A percentile compares a stretch with the other conserved stretches of the same genome.
Evolutionary conservation across 176 grass and related monocot genomes (phyloP).

Genomic region (Avena eriantha): DNA sequence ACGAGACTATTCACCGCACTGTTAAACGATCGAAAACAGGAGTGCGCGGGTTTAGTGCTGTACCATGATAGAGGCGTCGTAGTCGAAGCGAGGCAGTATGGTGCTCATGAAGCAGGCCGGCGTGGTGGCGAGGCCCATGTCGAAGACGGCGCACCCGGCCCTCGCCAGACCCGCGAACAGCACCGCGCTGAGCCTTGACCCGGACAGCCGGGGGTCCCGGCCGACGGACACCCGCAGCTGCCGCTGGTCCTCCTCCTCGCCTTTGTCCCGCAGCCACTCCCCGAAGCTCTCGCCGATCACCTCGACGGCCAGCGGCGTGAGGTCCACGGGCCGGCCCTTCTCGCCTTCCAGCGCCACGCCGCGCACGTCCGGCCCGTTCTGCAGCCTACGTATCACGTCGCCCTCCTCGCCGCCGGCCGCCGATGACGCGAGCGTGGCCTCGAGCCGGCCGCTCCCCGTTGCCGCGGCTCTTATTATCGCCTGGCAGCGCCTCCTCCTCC

Average conservation of each 20-base stretch:
- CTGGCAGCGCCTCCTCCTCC: neutral
- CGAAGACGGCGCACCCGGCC: conserved; percentile 71
- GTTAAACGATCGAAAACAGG: neutral
- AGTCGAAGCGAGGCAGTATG: conserved; percentile 59
- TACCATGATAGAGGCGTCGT: conserved; percentile 91
- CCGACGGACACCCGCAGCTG: conserved; percentile 63
- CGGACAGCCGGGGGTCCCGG: conserved; percentile 71
- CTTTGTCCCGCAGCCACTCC: conserved; percentile 70
- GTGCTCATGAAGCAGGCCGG: conserved; percentile 95
- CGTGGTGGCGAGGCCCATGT: conserved; percentile 88
- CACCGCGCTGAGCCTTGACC: conserved; percentile 54
- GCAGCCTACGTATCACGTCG: conserved; percentile 63
- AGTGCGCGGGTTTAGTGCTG: neutral
- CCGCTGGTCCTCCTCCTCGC: conserved; percentile 12
- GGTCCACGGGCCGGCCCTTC: conserved; percentile 71
- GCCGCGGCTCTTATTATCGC: neutral
- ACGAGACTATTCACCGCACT: too few species aligned
- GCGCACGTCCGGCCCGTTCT: conserved; percentile 84
- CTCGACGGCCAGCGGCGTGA: conserved; percentile 74
- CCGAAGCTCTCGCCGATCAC: conserved; percentile 79
- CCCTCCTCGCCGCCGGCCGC: conserved; percentile 43
- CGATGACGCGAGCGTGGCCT: neutral
- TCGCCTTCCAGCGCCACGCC: conserved; percentile 84
- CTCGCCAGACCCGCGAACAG: conserved; percentile 70
- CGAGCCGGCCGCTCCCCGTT: neutral